Evolutionary conservation across 2,329 filamentous ascomycete genomes (phyloP).

Genomic region (Diplodia mutila): DNA sequence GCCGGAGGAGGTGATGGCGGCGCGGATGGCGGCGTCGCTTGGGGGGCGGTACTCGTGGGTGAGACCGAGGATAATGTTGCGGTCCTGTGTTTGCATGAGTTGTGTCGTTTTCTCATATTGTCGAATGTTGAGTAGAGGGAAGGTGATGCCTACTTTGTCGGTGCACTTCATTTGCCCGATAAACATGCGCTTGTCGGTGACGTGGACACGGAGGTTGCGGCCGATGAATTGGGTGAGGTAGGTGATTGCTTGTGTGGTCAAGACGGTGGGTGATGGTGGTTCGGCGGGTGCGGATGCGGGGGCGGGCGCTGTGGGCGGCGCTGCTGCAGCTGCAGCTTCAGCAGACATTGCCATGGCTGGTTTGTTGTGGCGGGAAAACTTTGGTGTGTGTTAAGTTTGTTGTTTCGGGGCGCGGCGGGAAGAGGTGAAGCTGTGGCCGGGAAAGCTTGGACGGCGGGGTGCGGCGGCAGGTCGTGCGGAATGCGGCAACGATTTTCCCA

Average conservation of each 20-base stretch:
- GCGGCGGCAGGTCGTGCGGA: no score
- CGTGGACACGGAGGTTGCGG: conserved; percentile 77
- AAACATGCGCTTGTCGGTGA: conserved; percentile 84
- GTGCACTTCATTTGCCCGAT: conserved; percentile 92
- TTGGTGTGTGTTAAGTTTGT: neutral
- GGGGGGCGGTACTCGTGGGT: conserved; percentile 90
- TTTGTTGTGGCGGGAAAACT: neutral
- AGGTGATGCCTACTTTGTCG: conserved; percentile 68
- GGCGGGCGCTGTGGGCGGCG: neutral
- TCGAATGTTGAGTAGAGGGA: neutral
- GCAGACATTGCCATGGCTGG: neutral
- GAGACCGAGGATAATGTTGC: conserved; percentile 82
- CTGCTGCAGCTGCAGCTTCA: neutral
- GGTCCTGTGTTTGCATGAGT: conserved; percentile 61
- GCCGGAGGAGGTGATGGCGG: conserved; percentile 37
- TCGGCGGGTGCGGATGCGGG: neutral
- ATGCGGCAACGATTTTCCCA: neutral
- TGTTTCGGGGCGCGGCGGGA: neutral
- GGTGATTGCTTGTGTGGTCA: conserved; percentile 57
- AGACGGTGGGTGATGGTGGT: conserved; percentile 40
- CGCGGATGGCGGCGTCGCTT: conserved; percentile 47
- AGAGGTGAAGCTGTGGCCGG: neutral
- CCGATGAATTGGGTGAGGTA: conserved; percentile 72
- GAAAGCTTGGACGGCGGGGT: conserved; percentile 1
- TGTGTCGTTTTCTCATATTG: neutral